Evolutionary conservation across 352 stramenopile species (phyloP).

Genomic region (Phytophthora citricola): DNA sequence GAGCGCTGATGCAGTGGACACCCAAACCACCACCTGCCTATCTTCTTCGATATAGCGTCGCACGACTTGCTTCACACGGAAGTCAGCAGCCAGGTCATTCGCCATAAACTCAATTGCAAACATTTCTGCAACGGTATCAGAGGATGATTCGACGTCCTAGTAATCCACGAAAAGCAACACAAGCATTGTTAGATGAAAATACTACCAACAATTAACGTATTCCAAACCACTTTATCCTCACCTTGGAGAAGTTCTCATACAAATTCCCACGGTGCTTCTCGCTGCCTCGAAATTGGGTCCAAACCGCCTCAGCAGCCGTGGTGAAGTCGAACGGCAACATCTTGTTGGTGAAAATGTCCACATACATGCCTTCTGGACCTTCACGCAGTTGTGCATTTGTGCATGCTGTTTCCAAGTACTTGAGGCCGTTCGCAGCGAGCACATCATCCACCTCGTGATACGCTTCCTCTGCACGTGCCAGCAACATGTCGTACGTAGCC

Average conservation of each 20-base stretch:
- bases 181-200: conserved; percentile 1
- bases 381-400: conserved; percentile 46
- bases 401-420: conserved; percentile 33
- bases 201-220: background rate
- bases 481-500: conserved; percentile 42
- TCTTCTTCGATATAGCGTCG: conserved; percentile 42
- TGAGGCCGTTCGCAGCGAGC: conserved; percentile 49
- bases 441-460: conserved; percentile 51
- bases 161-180: background rate
- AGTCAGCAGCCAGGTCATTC: conserved; percentile 42
- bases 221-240: conserved; percentile 10
- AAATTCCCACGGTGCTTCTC: conserved; percentile 53
- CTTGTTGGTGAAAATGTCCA: conserved; percentile 59
- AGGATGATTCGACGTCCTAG: conserved; percentile 45
- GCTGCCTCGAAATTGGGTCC: conserved; percentile 54
- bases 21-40: conserved; percentile 51
- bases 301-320: conserved; percentile 45
- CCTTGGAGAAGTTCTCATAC: conserved; percentile 49
- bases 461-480: conserved; percentile 36
- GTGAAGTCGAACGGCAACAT: conserved; percentile 56
- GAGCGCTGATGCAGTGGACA: conserved; percentile 38
- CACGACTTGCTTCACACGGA: conserved; percentile 46
- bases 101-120: conserved; percentile 45
- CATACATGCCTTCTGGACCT: conserved; percentile 41
- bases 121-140: conserved; percentile 43